Conservation (phyloP, 192 early-diverging fungal species). For the Fimicolochytrium jonesii region DNA sequence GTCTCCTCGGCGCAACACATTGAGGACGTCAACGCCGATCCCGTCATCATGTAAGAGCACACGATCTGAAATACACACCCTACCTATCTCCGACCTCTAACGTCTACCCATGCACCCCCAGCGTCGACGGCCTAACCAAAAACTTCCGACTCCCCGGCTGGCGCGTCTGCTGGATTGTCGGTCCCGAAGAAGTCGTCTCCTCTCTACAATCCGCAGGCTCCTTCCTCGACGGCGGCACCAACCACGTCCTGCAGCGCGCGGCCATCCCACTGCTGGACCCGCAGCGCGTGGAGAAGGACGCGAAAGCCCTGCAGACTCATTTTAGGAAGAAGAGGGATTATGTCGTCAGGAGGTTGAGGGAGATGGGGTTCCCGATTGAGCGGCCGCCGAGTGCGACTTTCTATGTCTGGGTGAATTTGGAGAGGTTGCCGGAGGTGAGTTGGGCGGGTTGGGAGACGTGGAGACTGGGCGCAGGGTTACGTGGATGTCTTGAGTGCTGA, state of each 20-base stretch:
- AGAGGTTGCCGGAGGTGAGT: constrained; percentile 33
- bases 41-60: constrained; percentile 36
- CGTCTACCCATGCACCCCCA: too few species aligned
- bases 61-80: too few species aligned
- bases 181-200: constrained; percentile 46
- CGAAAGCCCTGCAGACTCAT: constrained; percentile 40
- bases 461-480: too few species aligned
- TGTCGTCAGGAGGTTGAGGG: constrained; percentile 34
- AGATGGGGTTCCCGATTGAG: constrained; percentile 38
- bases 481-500: too few species aligned
- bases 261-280: constrained; percentile 49
- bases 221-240: constrained; percentile 54
- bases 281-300: constrained; percentile 32
- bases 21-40: constrained; percentile 48
- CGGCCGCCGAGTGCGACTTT: constrained; percentile 49
- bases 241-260: constrained; percentile 49
- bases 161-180: constrained; percentile 55
- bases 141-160: constrained; percentile 56
- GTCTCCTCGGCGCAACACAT: constrained; percentile 43
- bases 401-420: constrained; percentile 53
- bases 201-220: constrained; percentile 46
- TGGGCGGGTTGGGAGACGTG: background rate
- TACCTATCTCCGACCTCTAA: too few species aligned
- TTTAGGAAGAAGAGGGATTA: constrained; percentile 47
- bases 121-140: constrained; percentile 45